Conservation (phyloP, 1,139 yeast genomes). For the Candida glucosophila region DNA sequence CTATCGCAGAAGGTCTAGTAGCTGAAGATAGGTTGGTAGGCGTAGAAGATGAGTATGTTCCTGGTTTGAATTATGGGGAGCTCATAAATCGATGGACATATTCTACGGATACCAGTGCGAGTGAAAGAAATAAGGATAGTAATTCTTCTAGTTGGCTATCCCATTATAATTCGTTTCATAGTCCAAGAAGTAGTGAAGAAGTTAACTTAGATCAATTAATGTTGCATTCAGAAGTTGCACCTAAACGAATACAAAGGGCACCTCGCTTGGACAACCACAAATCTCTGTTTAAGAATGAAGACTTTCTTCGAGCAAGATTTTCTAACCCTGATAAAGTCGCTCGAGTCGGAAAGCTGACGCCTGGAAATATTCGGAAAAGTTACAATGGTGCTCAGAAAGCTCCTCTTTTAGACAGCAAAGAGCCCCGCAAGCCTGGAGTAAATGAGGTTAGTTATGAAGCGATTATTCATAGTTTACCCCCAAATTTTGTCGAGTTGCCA, state of each 20-base stretch:
- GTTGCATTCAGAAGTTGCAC: conserved; percentile 41
- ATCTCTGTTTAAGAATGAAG: conserved; percentile 14
- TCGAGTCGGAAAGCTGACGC: conserved; percentile 14
- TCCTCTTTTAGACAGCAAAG: conserved; percentile 12
- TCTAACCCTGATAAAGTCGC: too few relatives aligned
- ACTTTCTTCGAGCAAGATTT: too few relatives aligned
- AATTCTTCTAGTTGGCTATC: conserved; percentile 7
- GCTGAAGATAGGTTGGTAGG: conserved; percentile 33
- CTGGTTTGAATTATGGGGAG: conserved; percentile 50
- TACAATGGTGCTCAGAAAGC: conserved; percentile 14
- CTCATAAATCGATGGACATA: conserved; percentile 32
- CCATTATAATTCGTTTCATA: conserved; percentile 10
- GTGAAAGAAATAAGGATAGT: conserved; percentile 5
- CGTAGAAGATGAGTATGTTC: conserved; percentile 65
- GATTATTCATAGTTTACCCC: conserved; percentile 42
- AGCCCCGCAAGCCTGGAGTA: conserved; percentile 16
- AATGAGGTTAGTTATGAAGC: conserved; percentile 29
- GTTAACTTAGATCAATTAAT: conserved; percentile 35
- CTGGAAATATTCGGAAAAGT: conserved; percentile 1
- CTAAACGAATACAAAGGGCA: conserved; percentile 26
- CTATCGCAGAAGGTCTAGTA: too few relatives aligned
- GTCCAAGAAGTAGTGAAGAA: conserved; percentile 22
- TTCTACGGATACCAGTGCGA: conserved; percentile 12
- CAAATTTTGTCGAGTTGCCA: conserved; percentile 54
- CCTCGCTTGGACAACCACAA: too few relatives aligned